Evolutionary conservation across 352 stramenopile genomes (phyloP).

Genomic region (Pythium diclinum): DNA sequence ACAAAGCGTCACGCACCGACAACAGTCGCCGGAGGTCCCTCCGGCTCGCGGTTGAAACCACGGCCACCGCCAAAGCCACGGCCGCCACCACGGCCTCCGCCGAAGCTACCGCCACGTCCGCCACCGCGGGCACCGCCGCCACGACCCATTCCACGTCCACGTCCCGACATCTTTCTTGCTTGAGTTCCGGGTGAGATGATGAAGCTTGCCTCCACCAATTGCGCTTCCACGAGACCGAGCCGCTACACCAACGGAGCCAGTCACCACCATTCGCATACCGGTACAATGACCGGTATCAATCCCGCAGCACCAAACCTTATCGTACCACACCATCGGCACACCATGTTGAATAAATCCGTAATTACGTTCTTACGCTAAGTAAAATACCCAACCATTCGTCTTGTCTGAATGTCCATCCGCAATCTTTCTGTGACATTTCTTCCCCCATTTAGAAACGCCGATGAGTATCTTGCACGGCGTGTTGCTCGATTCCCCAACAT

Average conservation of each 20-base stretch:
- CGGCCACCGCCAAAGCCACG: constrained; percentile 37
- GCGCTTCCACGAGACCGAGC: constrained; percentile 8
- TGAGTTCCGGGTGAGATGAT: constrained; percentile 6
- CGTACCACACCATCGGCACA: constrained; percentile 9
- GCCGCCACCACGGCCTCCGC: constrained; percentile 41
- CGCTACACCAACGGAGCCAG: constrained; percentile 19
- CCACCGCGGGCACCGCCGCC: constrained; percentile 23
- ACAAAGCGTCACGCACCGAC: constrained; percentile 42
- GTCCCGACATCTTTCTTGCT: constrained; percentile 45
- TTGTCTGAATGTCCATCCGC: background rate
- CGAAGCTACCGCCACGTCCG: constrained; percentile 33
- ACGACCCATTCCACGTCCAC: constrained; percentile 24
- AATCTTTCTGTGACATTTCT: background rate
- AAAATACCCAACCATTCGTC: background rate
- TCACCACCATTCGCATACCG: constrained; percentile 4
- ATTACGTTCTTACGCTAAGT: background rate
- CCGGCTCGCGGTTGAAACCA: constrained; percentile 48
- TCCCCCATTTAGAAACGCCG: background rate
- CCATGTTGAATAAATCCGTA: background rate
- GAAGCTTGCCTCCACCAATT: constrained; percentile 23
- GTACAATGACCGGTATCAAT: constrained; percentile 5
- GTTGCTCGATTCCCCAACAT: background rate
- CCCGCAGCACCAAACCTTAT: background rate
- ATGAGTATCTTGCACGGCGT: too few species aligned
- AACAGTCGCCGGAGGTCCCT: constrained; percentile 69